Evolutionary conservation across 441 rosid species (phyloP).

Genomic region (Heliophila coronopifolia): DNA sequence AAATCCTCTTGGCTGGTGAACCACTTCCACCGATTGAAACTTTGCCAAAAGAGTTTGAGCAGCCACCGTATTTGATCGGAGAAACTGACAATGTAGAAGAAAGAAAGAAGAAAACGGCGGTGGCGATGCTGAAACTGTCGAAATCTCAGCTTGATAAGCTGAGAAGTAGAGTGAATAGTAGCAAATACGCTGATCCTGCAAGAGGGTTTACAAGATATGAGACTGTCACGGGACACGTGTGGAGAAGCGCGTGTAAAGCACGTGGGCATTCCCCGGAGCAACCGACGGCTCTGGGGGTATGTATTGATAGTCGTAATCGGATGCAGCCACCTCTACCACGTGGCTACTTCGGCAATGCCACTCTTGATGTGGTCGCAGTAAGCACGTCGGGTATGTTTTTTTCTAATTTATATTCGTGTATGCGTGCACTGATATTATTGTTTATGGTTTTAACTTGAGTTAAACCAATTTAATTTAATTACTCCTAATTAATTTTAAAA

Average conservation of each 20-base stretch:
- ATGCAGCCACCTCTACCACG: constrained; percentile 31
- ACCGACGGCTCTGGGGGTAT: constrained; percentile 37
- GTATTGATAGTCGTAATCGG: constrained; percentile 27
- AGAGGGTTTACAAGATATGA: constrained; percentile 39
- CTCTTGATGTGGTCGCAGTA: constrained; percentile 38
- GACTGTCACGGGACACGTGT: constrained; percentile 47
- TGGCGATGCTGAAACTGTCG: constrained; percentile 36
- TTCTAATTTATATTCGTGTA: too few relatives aligned
- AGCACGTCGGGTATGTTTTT: constrained; percentile 31
- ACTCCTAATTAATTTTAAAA: too few relatives aligned
- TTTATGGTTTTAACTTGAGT: too few relatives aligned
- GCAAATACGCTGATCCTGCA: constrained; percentile 18
- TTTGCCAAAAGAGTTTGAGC: constrained; percentile 31
- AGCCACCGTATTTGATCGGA: constrained; percentile 42
- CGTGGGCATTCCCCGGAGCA: constrained; percentile 40
- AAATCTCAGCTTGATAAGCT: constrained; percentile 40
- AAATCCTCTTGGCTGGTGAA: constrained; percentile 32
- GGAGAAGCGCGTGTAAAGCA: constrained; percentile 54
- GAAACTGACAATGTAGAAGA: constrained; percentile 29
- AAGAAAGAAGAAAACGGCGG: constrained; percentile 37
- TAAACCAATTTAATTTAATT: too few relatives aligned
- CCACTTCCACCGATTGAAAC: constrained; percentile 17
- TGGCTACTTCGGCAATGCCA: constrained; percentile 42
- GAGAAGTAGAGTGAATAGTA: constrained; percentile 24
- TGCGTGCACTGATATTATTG: too few relatives aligned